These are phyloP conservation scores for Geosiphon pyriformis DNA, from an alignment of 192 early-diverging fungal species.

Conservation along the genomic window DNA sequence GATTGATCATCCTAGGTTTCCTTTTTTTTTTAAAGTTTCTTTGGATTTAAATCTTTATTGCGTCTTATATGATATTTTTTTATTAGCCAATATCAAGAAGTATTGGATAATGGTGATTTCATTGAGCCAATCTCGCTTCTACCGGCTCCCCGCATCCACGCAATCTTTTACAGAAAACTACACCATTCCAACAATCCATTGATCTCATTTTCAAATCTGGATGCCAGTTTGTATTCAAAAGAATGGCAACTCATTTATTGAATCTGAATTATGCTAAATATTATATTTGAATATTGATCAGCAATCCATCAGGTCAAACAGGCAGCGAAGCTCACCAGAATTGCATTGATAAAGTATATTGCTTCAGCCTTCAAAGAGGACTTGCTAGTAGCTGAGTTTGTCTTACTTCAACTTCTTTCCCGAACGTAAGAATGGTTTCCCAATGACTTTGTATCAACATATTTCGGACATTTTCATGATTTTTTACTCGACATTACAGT, in stretches of 20 bases:
- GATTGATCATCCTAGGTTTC: slow-evolving; percentile 29
- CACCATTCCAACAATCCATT: slow-evolving; percentile 16
- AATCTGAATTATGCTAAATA: not conserved
- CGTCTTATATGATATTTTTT: not conserved
- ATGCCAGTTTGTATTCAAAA: not conserved
- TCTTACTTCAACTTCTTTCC: slow-evolving; percentile 64
- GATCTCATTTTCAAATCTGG: not conserved
- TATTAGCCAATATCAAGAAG: not conserved
- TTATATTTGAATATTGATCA: not conserved
- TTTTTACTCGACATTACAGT: slow-evolving; percentile 23
- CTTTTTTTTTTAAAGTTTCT: not conserved
- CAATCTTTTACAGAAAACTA: slow-evolving; percentile 41
- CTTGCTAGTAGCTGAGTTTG: slow-evolving; percentile 59
- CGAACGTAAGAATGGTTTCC: slow-evolving; percentile 40
- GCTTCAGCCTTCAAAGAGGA: slow-evolving; percentile 55
- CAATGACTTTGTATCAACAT: too few species aligned
- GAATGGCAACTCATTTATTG: not conserved
- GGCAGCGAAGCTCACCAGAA: slow-evolving; percentile 30
- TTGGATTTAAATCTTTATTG: not conserved
- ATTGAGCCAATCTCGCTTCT: slow-evolving; percentile 26
- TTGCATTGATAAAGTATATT: slow-evolving; percentile 50
- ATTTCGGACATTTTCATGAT: too few species aligned
- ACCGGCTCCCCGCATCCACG: slow-evolving; percentile 44
- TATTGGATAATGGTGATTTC: too few species aligned
- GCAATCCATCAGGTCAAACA: not conserved